Base-by-base conservation (phyloP, 2,329 filamentous ascomycete species). In the Tolypocladium sp. region DNA sequence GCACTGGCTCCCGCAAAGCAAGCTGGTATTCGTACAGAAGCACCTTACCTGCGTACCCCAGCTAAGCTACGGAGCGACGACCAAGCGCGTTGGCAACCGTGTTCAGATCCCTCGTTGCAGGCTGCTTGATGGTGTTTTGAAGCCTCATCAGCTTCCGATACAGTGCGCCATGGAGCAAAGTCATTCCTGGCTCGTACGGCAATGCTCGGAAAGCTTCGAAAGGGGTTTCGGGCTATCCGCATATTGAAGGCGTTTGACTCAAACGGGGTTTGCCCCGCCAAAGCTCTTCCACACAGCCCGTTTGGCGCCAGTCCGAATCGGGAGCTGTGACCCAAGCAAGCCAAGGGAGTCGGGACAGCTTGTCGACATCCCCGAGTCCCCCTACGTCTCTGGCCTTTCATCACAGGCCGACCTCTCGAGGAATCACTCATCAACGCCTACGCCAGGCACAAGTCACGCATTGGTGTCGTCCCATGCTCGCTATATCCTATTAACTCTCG, bases 291-390 rank as follows among this genome's bases (percentile, higher is more conserved):
- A 30, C 46, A 13, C 46, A 27, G 42, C n/a, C 25, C 2, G 30
- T 35, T 10, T 20, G 3, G 38, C 52, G 17, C 51, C 56, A 58
- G 27, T 35, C 58, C 54, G 20, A 57, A 38, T 35, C 35, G 42
- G 49, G 46, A 57, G 44, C 33, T 58, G 37, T 25, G 51, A 30
- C 20, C 22, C 41, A 35, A 37, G 59, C 55, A 2, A 15, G 7
- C 22, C 41, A 35, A 37, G 59, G 57, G 3, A 15, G 7, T n/a
- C 17, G 27, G 27, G 58, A 61, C 59, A 63, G 55, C 46, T 60
- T 60, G 56, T 60, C 22, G 35, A 25, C 53, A 37, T 15, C n/a
- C 5, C 25, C 25, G 15, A 20, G 25, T 49, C 25, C 25, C 46
- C 25, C 8, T 49, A 12, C 46, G 25, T 30, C 15, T 17, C 46